Conservation (phyloP, 2,329 filamentous ascomycete genomes). For the Verticillium nubilum region DNA sequence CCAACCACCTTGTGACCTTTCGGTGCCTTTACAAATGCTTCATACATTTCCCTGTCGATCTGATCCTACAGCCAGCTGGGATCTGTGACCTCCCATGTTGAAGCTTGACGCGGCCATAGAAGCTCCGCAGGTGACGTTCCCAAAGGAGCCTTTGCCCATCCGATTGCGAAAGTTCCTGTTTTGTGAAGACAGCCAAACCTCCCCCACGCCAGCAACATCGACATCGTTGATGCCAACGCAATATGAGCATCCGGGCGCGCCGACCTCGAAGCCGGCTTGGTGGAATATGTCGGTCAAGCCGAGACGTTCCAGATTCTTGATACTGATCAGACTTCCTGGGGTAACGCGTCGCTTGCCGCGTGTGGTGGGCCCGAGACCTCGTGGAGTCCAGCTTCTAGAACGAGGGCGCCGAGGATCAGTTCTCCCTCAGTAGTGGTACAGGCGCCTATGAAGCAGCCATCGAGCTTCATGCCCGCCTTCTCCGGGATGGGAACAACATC, state of each 20-base stretch:
- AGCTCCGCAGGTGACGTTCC: conserved; percentile 36
- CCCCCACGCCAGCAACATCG: conserved; percentile 30
- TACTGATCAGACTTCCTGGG: conserved; percentile 30
- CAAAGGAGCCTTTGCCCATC: conserved; percentile 31
- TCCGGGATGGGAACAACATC: conserved; percentile 32
- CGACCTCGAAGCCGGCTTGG: conserved; percentile 31
- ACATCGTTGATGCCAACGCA: conserved; percentile 34
- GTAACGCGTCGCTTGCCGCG: conserved; percentile 31
- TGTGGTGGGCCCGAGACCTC: conserved; percentile 19
- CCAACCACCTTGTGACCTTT: conserved; percentile 9
- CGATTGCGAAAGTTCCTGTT: conserved; percentile 38
- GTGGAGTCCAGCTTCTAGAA: conserved; percentile 29
- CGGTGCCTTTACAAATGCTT: conserved; percentile 1
- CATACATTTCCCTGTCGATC: conserved; percentile 10
- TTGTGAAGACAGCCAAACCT: conserved; percentile 36
- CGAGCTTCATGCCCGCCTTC: conserved; percentile 22
- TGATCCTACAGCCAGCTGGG: conserved; percentile 24
- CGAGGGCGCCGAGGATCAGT: conserved; percentile 31
- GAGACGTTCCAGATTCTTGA: conserved; percentile 22
- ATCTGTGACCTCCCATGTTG: conserved; percentile 33
- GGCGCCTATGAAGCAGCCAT: conserved; percentile 38
- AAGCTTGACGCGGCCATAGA: conserved; percentile 41
- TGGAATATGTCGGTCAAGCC: conserved; percentile 30
- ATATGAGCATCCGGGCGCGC: conserved; percentile 34
- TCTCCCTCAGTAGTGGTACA: conserved; percentile 39